Conservation (phyloP, 371 early-diverging fungal species). For the Mucor saturninus region DNA sequence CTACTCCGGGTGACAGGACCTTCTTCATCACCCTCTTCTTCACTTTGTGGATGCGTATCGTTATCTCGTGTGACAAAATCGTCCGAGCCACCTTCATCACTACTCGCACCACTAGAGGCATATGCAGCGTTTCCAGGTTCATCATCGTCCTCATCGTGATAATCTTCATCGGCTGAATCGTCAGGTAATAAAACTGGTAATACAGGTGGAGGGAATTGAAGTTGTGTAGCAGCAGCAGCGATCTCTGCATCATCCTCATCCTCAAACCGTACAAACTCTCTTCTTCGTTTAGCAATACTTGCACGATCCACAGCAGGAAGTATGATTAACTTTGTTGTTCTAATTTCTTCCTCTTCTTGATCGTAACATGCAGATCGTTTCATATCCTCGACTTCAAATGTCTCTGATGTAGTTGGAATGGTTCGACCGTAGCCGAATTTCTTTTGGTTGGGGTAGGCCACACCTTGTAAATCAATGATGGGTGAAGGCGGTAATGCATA, state of each 20-base stretch:
- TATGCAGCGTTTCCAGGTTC: constrained; percentile 19
- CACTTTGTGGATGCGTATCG: constrained; percentile 17
- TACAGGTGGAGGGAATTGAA: constrained; percentile 39
- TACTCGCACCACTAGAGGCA: constrained; percentile 19
- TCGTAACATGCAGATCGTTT: constrained; percentile 49
- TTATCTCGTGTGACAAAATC: constrained; percentile 24
- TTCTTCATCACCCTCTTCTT: constrained; percentile 31
- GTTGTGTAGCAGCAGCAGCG: constrained; percentile 48
- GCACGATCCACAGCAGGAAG: constrained; percentile 54
- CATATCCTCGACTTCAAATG: constrained; percentile 54
- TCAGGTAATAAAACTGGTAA: constrained; percentile 48
- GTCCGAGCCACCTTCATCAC: constrained; percentile 36
- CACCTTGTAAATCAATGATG: constrained; percentile 72
- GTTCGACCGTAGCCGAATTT: constrained; percentile 65
- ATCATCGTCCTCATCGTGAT: constrained; percentile 35
- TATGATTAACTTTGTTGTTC: constrained; percentile 23
- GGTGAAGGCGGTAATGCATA: constrained; percentile 67
- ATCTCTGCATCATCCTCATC: constrained; percentile 64
- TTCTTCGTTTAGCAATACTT: constrained; percentile 44
- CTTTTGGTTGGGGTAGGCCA: constrained; percentile 69
- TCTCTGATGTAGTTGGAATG: constrained; percentile 57
- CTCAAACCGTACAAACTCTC: constrained; percentile 45
- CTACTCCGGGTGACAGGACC: constrained; percentile 45
- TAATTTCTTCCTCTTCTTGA: constrained; percentile 51
- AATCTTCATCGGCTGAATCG: constrained; percentile 68